Conservation (phyloP, 441 rosid species). For the Euphorbia corollata region DNA sequence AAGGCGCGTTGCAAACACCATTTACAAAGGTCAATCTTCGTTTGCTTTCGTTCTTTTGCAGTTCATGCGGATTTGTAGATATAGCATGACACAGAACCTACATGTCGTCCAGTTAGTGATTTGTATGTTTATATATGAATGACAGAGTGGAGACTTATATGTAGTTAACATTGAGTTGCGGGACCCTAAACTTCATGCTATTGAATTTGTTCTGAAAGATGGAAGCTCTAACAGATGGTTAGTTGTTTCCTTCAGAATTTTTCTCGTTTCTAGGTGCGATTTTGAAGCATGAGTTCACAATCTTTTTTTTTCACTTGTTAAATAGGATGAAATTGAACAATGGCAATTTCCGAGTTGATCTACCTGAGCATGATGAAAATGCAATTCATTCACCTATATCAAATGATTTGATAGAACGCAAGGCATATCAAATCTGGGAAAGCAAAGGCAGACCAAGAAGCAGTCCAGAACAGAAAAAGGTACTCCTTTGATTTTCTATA, state of each 20-base stretch:
- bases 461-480: slow-evolving; percentile 56
- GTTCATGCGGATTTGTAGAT: slow-evolving; percentile 10
- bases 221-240: slow-evolving; percentile 53
- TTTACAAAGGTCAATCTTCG: slow-evolving; percentile 35
- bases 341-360: slow-evolving; percentile 55
- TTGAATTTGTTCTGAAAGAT: slow-evolving; percentile 65
- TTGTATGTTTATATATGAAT: slow-evolving; percentile 11
- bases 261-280: slow-evolving; percentile 2
- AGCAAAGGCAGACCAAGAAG: slow-evolving; percentile 45
- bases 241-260: slow-evolving; percentile 14
- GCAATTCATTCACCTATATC: slow-evolving; percentile 30
- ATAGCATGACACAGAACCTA: not conserved
- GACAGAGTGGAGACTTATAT: slow-evolving; percentile 43
- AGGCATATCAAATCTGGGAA: slow-evolving; percentile 56
- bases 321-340: slow-evolving; percentile 47
- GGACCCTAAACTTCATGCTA: slow-evolving; percentile 42
- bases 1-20: slow-evolving; percentile 59
- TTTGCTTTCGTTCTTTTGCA: slow-evolving; percentile 5
- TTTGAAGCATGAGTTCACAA: slow-evolving; percentile 7
- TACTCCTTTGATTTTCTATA: slow-evolving; percentile 18
- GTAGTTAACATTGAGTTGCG: slow-evolving; percentile 45
- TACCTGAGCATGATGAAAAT: slow-evolving; percentile 42
- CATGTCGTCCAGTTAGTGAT: not conserved
- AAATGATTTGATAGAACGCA: slow-evolving; percentile 39
- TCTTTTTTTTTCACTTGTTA: slow-evolving; percentile 12